Conservation (phyloP, 1,139 yeast species). For the Lodderomyces margitis region DNA sequence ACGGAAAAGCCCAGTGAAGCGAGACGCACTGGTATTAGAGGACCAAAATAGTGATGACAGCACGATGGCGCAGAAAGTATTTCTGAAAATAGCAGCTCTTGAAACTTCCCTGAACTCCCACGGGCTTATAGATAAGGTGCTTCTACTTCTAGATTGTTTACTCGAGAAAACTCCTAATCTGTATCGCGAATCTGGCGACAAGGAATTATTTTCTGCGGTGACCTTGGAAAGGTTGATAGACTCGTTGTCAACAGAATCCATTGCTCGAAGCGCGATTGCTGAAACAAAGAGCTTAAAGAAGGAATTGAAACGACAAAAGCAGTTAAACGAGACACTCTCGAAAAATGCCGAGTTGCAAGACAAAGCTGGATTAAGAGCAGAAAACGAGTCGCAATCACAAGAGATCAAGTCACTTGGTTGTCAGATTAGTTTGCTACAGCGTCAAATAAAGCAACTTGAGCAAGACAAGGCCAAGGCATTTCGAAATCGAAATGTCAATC, state of each 20-base stretch:
- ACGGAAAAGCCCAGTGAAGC: neutral
- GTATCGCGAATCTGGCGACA: neutral
- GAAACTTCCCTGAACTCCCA: neutral
- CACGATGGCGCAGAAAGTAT: neutral
- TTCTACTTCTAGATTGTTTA: neutral
- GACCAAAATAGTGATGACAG: neutral
- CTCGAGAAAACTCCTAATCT: neutral
- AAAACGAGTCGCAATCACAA: slow-evolving; percentile 19
- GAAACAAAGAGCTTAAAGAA: slow-evolving; percentile 27
- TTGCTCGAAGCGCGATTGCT: slow-evolving; percentile 33
- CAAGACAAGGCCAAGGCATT: slow-evolving; percentile 4
- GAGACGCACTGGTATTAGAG: neutral
- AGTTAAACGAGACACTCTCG: neutral
- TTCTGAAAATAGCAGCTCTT: neutral
- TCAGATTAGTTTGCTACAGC: slow-evolving; percentile 24
- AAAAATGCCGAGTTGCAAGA: neutral
- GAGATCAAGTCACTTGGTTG: slow-evolving; percentile 21
- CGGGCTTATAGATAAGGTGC: neutral
- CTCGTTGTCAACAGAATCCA: slow-evolving; percentile 32
- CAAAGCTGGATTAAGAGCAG: slow-evolving; percentile 8
- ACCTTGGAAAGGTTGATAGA: slow-evolving; percentile 38
- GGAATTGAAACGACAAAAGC: slow-evolving; percentile 16
- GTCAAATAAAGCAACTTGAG: slow-evolving; percentile 10
- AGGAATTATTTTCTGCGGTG: slow-evolving; percentile 25
- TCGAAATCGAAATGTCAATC: slow-evolving; percentile 1